Evolutionary conservation across 495 filamentous ascomycete species (phyloP).

Genomic region (Haplographium delicatum): DNA sequence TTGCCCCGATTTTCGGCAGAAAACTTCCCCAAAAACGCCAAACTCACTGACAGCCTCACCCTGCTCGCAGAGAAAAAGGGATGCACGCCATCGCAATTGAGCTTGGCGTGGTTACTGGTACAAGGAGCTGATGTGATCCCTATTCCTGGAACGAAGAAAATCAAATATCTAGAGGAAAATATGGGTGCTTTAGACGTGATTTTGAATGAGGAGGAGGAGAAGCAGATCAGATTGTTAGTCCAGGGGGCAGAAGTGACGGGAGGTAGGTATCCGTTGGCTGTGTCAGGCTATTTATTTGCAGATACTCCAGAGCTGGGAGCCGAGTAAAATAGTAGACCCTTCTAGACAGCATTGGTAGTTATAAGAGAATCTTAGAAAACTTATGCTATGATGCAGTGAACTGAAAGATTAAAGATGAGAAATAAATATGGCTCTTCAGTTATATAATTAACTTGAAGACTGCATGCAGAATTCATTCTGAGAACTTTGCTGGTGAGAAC

Average conservation of each 20-base stretch:
- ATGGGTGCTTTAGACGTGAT: slow-evolving; percentile 37
- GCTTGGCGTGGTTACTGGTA: slow-evolving; percentile 53
- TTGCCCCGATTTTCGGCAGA: slow-evolving; percentile 46
- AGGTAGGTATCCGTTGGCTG: slow-evolving; percentile 17
- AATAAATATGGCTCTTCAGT: too few relatives aligned
- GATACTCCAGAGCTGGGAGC: slow-evolving; percentile 19
- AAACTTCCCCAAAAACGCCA: slow-evolving; percentile 47
- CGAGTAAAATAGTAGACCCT: too few relatives aligned
- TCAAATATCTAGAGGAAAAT: slow-evolving; percentile 56
- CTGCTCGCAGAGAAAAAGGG: slow-evolving; percentile 43
- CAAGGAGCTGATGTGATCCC: slow-evolving; percentile 58
- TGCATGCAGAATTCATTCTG: too few relatives aligned
- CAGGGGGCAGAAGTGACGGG: slow-evolving; percentile 36
- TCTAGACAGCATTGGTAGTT: too few relatives aligned
- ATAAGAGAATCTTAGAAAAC: too few relatives aligned
- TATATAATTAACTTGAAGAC: too few relatives aligned
- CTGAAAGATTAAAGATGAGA: too few relatives aligned
- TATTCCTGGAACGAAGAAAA: slow-evolving; percentile 57
- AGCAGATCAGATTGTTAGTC: slow-evolving; percentile 34
- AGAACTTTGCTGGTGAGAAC: too few relatives aligned
- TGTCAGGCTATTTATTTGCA: slow-evolving; percentile 14
- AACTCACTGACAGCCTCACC: slow-evolving; percentile 37
- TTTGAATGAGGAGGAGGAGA: slow-evolving; percentile 40
- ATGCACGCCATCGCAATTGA: slow-evolving; percentile 43
- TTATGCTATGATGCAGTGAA: too few relatives aligned